phyloP scores from a whole-genome alignment of 129 eudicot species.

The Pittosporum tobira region DNA sequence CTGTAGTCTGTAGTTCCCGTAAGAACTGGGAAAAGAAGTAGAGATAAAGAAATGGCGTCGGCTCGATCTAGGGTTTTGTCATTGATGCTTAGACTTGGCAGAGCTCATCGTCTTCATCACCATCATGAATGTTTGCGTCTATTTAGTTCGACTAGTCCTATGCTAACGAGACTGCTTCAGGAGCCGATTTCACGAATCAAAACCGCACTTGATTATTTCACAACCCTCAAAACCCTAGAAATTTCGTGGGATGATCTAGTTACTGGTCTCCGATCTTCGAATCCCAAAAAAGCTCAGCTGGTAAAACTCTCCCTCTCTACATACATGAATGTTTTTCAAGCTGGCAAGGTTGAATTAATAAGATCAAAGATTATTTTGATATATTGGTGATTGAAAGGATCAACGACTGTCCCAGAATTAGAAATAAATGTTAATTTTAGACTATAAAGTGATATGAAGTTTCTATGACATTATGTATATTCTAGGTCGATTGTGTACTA shows the following conservation, averaged over 20 bases:
- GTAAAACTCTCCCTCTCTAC: background rate
- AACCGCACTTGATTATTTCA: constrained; percentile 16
- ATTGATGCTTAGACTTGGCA: background rate
- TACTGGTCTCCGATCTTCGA: constrained; percentile 23
- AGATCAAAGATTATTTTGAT: background rate
- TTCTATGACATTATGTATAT: too few relatives aligned
- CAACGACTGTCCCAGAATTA: too few relatives aligned
- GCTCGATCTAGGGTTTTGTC: constrained; percentile 14
- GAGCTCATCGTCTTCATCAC: constrained; percentile 2
- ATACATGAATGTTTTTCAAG: background rate
- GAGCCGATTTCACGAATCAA: constrained; percentile 23
- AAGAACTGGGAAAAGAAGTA: too few relatives aligned
- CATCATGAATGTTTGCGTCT: too few relatives aligned
- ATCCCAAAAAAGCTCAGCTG: constrained; percentile 28
- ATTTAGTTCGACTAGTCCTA: constrained; percentile 1
- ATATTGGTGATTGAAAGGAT: background rate
- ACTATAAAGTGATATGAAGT: background rate
- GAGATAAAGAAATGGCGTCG: constrained; percentile 1
- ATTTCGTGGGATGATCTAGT: constrained; percentile 28
- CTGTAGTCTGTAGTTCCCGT: too few relatives aligned
- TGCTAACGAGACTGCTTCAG: constrained; percentile 19
- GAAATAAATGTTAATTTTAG: background rate
- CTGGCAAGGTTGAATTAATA: background rate
- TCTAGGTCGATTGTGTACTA: too few relatives aligned
- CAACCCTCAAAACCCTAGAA: constrained; percentile 8